Evolutionary conservation across 768 basidiomycete species (phyloP).

Genomic region (Psilocybe tampanensis): DNA sequence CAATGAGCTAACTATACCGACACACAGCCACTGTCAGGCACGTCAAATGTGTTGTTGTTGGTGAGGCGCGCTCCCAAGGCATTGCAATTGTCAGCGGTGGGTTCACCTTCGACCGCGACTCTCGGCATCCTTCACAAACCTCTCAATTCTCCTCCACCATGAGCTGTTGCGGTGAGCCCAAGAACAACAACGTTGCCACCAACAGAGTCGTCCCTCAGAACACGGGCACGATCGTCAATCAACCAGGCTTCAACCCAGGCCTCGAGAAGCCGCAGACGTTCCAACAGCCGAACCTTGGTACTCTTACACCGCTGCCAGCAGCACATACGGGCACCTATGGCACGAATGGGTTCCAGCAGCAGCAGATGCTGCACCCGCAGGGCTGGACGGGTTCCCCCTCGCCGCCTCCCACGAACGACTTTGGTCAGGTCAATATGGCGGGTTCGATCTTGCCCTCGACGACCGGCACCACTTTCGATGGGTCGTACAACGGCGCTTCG

Average conservation of each 20-base stretch:
- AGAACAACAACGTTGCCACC: constrained; percentile 31
- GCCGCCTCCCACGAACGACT: constrained; percentile 37
- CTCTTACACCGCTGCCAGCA: constrained; percentile 50
- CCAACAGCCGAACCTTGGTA: constrained; percentile 40
- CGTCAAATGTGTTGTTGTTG: constrained; percentile 4
- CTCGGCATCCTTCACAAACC: constrained; percentile 5
- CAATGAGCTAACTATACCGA: background rate
- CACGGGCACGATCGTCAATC: constrained; percentile 43
- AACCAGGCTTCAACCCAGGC: constrained; percentile 48
- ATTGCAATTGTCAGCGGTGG: background rate
- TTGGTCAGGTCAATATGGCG: constrained; percentile 24
- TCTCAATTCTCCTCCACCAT: constrained; percentile 35
- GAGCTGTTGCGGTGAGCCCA: constrained; percentile 69
- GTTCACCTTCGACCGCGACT: constrained; percentile 9
- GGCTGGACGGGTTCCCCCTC: constrained; percentile 41
- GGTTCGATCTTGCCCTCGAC: background rate
- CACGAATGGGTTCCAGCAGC: constrained; percentile 27
- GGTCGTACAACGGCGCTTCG: constrained; percentile 25
- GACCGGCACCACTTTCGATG: constrained; percentile 19
- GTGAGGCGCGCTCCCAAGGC: constrained; percentile 1
- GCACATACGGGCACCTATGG: constrained; percentile 25
- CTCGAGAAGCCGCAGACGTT: constrained; percentile 43
- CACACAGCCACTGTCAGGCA: constrained; percentile 14
- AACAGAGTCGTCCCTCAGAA: constrained; percentile 26
- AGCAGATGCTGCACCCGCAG: constrained; percentile 10